These are phyloP conservation scores for Flueggea neowawraea DNA, from an alignment of 441 rosid species.

Conservation along the genomic window DNA sequence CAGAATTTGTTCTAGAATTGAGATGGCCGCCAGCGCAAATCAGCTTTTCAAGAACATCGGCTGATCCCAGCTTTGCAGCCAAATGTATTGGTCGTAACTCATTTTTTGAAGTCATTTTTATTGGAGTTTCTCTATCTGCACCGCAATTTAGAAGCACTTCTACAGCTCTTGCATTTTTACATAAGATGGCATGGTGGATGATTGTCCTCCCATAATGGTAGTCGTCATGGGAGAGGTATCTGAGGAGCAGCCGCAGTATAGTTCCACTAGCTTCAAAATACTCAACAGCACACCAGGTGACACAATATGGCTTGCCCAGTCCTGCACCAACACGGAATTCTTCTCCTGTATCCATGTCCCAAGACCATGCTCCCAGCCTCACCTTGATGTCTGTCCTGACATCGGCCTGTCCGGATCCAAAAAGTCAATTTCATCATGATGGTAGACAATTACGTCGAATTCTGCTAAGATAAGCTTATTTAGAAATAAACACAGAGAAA, in stretches of 20 bases:
- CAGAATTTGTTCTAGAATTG: too few relatives aligned
- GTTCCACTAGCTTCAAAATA: conserved; percentile 82
- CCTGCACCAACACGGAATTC: conserved; percentile 95
- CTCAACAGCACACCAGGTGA: conserved; percentile 96
- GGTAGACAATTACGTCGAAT: too few relatives aligned
- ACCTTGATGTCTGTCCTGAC: conserved; percentile 55
- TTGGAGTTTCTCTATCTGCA: conserved; percentile 49
- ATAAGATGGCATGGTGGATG: conserved; percentile 90
- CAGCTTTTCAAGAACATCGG: too few relatives aligned
- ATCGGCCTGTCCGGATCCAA: conserved; percentile 49
- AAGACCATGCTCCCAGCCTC: conserved; percentile 93
- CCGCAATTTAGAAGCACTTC: conserved; percentile 58
- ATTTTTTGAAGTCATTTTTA: conserved; percentile 37
- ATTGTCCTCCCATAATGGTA: conserved; percentile 77
- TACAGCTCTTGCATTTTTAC: conserved; percentile 65
- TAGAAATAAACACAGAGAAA: too few relatives aligned
- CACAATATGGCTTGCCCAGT: conserved; percentile 77
- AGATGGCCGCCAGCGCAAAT: too few relatives aligned
- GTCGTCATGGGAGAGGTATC: conserved; percentile 35
- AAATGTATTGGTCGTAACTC: conserved; percentile 68
- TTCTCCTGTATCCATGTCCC: conserved; percentile 87
- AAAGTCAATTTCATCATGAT: not conserved
- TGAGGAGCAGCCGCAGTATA: conserved; percentile 64
- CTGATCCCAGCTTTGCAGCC: not conserved
- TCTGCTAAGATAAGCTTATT: too few relatives aligned